Evolutionary conservation across 345 rosid species (phyloP), one percentile per base, ranked within the genome.

Genomic region (Syzygium aromaticum): DNA sequence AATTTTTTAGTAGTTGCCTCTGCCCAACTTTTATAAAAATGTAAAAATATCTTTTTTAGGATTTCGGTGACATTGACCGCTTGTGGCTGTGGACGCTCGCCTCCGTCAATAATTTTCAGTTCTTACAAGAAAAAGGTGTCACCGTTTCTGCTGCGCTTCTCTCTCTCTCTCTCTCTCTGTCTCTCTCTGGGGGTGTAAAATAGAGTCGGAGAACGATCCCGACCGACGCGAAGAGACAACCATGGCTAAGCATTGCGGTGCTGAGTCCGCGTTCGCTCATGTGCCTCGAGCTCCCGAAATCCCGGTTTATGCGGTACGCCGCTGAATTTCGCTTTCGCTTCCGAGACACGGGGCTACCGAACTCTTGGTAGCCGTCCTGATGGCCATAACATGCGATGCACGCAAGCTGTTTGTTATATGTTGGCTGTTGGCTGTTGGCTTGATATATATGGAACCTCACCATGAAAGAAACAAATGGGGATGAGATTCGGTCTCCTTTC

Each of bases 221-320:
- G 63, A 82, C 43, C 59, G 77, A 54, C 54, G 53, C 13, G 84
- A 64, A 73, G 63, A 40, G 86, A 54, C 52, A 3, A 40, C 27
- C 0, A 0, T 19, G 59, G 21, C 64, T 5, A 8, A 2, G n/a
- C 64, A 43, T 38, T 28, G n/a, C 7, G 46, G 63, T 46, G 52
- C 17, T 84, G 89, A 52, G 83, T 93, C 93, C 78, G 89, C 84
- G 63, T 91, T 92, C 86, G 61, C 89, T 7, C 87, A 87, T 23
- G 90, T 93, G 46, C 88, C 89, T 52, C 52, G 46, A 38, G 93
- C 92, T 85, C 91, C 94, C 22, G 95, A 89, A 84, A 73, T 89
- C 83, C 93, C 94, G 5, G 38, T 93, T 56, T 92, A 89, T 51
- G 92, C 91, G 86, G 94, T 92, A 85, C 22, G 87, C 25, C 12